Base-by-base conservation (phyloP, 179 eudicot genomes). In the Monotropa hypopitys region DNA sequence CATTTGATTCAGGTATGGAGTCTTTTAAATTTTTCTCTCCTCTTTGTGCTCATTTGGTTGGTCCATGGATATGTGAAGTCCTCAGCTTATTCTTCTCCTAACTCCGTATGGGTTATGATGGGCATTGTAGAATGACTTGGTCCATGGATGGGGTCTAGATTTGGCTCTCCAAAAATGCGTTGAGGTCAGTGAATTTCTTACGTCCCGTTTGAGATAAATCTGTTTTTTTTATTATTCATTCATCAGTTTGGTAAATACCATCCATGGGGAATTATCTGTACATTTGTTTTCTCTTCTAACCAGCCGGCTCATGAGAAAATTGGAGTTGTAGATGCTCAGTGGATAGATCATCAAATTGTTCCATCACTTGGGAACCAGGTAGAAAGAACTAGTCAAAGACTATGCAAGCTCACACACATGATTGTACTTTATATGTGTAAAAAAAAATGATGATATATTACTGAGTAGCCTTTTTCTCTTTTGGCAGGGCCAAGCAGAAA, bases 81-180 rank as follows among this genome's bases (percentile, higher is more conserved):
- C 42, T 71, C 59, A 20, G 56, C 12, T 4, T 28, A 12, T 28
- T 61, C 23, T 23, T 71, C 20, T 51, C 18, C 38, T 42, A 35
- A 4, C n/a, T 18, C 33, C 15, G 50, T 21, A 15, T n/a, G 21
- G 47, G 15, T 83, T n/a, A 63, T 81, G 89, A 92, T 13, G 91
- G 97, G 88, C 51, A 18, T 71, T 61, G 67, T 87, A 89, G 90
- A 89, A 89, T 72, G 92, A 89, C 79, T 81, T 89, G 81, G 87
- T 87, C 57, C 92, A 89, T 67, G 92, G 92, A 77, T 89, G 92
- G 92, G 92, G 92, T 50, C 78, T 89, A 38, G 92, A 89, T 76
- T 81, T 89, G 45, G 83, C 84, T 20, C 86, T 89, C 10, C 77
- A 84, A 79, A 86, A 78, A 78, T 89, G 92, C 63, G 90, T 82